Base-by-base conservation (phyloP, 805 yeast genomes). In the Cyberlindnera mycetangii region DNA sequence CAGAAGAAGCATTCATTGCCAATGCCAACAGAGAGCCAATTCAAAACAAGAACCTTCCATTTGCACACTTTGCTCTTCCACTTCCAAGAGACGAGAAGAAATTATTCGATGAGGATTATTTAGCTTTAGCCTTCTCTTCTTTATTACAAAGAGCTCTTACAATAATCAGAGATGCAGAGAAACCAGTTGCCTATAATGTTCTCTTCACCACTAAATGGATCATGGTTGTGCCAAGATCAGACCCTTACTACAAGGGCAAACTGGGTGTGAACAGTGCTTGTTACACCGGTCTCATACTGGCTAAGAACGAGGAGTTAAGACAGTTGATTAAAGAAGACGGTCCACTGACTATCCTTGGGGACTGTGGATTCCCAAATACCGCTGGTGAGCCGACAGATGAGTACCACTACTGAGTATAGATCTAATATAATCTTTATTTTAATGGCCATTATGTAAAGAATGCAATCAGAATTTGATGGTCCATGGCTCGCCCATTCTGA, bases 181-280 rank as follows among this genome's bases (percentile, higher is more conserved):
- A 58, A n/a, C 69, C 70, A 35, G 68, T 81, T 39, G 84, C 92
- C 31, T 92, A 87, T 64, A 92, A 92, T 60, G 79, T 90, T 28
- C 67, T 89, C 35, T 78, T 92, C 75, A 89, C 95, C 38, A 79
- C 80, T 39, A 75, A 79, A 42, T 92, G 93, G 87, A 78, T 92
- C 67, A 78, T 89, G 78, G 63, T 86, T 18, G 83, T 89, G n/a
- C 98, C 99, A 15, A 76, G 97, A 57, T 69, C 83, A 2, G 56
- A 61, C 15, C 82, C 84, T 1, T 69, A 66, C 39, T 81, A 72
- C 56, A 71, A 56, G 48, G 58, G 46, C 5, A 50, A 48, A 22
- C 44, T 68, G 38, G 85, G 92, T 46, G 74, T 89, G 53, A 92
- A 92, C 60, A 74, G 96, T 0, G 76, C 89, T 37, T 97, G 95